These are phyloP conservation scores for Plasmodium billcollinsi DNA, from an alignment of 169 alveolate species.

Conservation along the genomic window DNA sequence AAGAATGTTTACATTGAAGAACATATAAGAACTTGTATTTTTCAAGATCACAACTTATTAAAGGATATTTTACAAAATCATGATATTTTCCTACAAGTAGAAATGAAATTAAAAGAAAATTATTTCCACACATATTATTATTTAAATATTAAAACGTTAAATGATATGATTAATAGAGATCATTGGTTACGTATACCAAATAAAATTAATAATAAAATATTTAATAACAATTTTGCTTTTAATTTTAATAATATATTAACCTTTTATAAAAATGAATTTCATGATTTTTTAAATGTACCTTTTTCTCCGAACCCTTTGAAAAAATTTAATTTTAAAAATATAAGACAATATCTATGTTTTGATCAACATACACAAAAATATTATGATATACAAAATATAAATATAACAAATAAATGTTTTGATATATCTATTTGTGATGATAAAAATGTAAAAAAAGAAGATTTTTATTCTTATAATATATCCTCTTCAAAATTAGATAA, in stretches of 20 bases:
- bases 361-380: conserved; percentile 13
- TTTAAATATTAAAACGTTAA: conserved; percentile 43
- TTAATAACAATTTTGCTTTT: conserved; percentile 18
- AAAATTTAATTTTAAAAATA: conserved; percentile 35
- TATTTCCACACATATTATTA: conserved; percentile 20
- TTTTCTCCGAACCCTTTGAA: conserved; percentile 63
- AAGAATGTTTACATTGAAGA: conserved; percentile 23
- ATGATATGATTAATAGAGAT: conserved; percentile 49
- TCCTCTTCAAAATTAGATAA: neutral
- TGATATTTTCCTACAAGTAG: conserved; percentile 48
- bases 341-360: conserved; percentile 34
- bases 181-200: conserved; percentile 58
- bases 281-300: conserved; percentile 47
- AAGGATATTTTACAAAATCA: conserved; percentile 2
- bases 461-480: too few relatives aligned
- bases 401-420: neutral
- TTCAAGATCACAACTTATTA: conserved; percentile 13
- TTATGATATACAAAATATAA: neutral
- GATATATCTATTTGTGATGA: neutral
- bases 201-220: conserved; percentile 27
- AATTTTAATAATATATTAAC: conserved; percentile 35
- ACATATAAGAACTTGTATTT: neutral
- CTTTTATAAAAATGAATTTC: conserved; percentile 43
- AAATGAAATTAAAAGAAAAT: conserved; percentile 43
- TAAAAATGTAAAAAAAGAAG: neutral